These are phyloP conservation scores for Calycina herbarum DNA, from an alignment of 2,329 filamentous ascomycete genomes.

Conservation along the genomic window DNA sequence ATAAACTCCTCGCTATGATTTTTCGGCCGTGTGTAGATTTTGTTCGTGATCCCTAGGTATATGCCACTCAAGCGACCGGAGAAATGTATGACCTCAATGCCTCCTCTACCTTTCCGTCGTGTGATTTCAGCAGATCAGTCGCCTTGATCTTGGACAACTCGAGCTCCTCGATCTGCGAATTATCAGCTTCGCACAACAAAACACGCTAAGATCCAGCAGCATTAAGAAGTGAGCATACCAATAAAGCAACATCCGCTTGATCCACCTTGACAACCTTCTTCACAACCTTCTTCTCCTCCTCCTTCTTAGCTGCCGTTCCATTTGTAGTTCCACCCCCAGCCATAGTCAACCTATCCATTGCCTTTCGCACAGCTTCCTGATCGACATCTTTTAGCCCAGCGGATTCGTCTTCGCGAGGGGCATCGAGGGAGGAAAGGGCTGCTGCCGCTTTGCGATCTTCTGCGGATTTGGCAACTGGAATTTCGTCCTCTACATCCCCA, in stretches of 20 bases:
- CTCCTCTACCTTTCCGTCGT: slow-evolving; percentile 69
- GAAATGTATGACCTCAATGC: slow-evolving; percentile 63
- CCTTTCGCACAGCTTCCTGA: slow-evolving; percentile 71
- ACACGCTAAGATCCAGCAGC: not conserved
- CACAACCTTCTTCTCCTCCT: slow-evolving; percentile 51
- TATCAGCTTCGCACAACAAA: slow-evolving; percentile 12
- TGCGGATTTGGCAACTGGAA: slow-evolving; percentile 57
- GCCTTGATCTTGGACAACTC: slow-evolving; percentile 71
- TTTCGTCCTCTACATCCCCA: slow-evolving; percentile 59
- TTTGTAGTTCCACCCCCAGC: slow-evolving; percentile 39
- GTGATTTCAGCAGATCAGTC: slow-evolving; percentile 69
- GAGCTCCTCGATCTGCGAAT: slow-evolving; percentile 65
- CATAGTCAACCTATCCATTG: slow-evolving; percentile 61
- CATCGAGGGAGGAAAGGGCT: slow-evolving; percentile 69
- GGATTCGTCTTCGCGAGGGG: slow-evolving; percentile 48
- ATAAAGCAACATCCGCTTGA: slow-evolving; percentile 64
- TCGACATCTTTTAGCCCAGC: slow-evolving; percentile 50
- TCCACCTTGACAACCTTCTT: slow-evolving; percentile 71
- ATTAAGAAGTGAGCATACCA: slow-evolving; percentile 51
- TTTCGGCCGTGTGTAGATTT: slow-evolving; percentile 11
- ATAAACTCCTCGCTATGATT: slow-evolving; percentile 30
- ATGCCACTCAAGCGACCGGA: slow-evolving; percentile 23
- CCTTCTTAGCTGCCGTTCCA: slow-evolving; percentile 41
- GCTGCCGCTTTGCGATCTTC: slow-evolving; percentile 77
- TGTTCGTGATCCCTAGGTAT: not conserved